Percentiles rank a stretch among this genome's conserved stretches.
Conservation (phyloP, 129 eudicot species). For the Ambrosia artemisiifolia region DNA sequence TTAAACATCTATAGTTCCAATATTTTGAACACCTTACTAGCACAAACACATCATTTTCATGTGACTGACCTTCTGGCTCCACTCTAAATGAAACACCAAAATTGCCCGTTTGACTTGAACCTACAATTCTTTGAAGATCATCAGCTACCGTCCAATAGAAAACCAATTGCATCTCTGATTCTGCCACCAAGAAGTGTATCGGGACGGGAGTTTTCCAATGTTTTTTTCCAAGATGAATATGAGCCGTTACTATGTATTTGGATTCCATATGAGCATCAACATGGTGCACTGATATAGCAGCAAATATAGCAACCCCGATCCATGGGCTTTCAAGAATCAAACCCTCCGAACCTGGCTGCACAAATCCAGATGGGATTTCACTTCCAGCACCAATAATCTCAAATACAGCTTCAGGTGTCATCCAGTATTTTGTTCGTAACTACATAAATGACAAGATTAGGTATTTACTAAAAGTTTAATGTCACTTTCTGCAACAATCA, state of each 20-base stretch:
- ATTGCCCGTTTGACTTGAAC: neutral
- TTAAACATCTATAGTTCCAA: too few species aligned
- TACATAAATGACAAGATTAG: neutral
- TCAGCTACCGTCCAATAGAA: neutral
- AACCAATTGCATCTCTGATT: conserved; percentile 16
- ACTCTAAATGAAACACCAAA: neutral
- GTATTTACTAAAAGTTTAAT: neutral
- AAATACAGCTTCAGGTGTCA: conserved; percentile 21
- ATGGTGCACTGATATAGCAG: neutral
- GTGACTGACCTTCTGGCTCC: neutral
- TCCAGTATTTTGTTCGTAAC: conserved; percentile 11
- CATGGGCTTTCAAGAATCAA: neutral
- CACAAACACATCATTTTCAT: neutral
- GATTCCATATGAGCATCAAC: conserved; percentile 4
- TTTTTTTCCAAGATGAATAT: conserved; percentile 7
- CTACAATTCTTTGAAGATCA: neutral
- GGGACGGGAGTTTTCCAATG: neutral
- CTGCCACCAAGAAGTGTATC: neutral
- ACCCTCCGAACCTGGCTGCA: neutral
- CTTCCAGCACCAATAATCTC: conserved; percentile 27
- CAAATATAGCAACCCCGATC: conserved; percentile 25
- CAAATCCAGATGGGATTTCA: conserved; percentile 8
- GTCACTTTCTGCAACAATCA: neutral
- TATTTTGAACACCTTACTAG: neutral
- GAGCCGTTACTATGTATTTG: conserved; percentile 6